Evolutionary conservation across 345 rosid genomes (phyloP).

Genomic region (Ceriops decandra): DNA sequence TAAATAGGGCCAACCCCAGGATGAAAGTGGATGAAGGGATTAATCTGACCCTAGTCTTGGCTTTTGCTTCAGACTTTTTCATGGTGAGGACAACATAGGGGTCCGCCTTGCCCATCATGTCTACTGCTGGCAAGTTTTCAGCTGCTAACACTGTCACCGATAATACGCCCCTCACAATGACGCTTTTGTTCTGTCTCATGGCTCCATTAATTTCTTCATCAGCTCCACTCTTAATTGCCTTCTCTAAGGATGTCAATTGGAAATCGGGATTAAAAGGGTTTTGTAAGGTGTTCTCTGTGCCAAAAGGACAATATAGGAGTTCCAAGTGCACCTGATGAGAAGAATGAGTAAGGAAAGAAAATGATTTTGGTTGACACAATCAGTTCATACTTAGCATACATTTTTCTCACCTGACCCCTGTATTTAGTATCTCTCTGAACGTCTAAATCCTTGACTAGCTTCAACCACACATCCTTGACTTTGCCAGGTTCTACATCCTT

Average conservation of each 20-base stretch:
- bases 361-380: no score
- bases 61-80: conserved; percentile 67
- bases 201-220: conserved; percentile 19
- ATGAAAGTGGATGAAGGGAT: not conserved
- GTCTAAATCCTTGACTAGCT: conserved; percentile 74
- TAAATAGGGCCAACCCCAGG: not conserved
- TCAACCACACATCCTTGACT: conserved; percentile 78
- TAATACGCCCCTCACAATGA: conserved; percentile 83
- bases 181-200: conserved; percentile 43
- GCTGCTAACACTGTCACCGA: conserved; percentile 68
- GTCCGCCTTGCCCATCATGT: conserved; percentile 77
- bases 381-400: not conserved
- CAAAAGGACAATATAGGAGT: conserved; percentile 65
- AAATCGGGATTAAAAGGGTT: conserved; percentile 51
- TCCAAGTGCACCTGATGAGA: conserved; percentile 72
- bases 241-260: conserved; percentile 73
- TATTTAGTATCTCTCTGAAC: conserved; percentile 80
- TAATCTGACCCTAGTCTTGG: conserved; percentile 66
- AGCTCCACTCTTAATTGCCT: conserved; percentile 45
- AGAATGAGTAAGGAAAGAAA: not conserved
- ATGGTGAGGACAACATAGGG: conserved; percentile 65
- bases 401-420: conserved; percentile 63
- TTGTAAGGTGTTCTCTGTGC: conserved; percentile 49
- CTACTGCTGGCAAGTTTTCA: conserved; percentile 66
- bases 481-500: conserved; percentile 72